A percentile compares a stretch with the other conserved stretches of the same genome.
Conservation (phyloP, 495 filamentous ascomycete genomes). For the Penicillium angulare region DNA sequence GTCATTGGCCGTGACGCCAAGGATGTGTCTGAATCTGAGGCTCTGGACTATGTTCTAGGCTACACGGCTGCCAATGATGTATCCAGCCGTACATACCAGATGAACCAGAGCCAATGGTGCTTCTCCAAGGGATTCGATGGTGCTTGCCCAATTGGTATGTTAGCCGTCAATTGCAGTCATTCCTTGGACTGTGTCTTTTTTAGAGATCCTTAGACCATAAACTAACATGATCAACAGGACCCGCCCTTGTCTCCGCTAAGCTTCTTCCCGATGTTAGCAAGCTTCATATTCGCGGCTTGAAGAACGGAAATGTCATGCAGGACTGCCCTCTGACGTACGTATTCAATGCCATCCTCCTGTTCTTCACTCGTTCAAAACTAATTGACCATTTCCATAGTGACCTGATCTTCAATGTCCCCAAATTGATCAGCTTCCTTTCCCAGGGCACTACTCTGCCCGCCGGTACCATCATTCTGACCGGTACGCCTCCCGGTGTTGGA, state of each 20-base stretch:
- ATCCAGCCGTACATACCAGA: slow-evolving; percentile 75
- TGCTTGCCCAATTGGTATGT: slow-evolving; percentile 67
- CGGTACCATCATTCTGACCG: slow-evolving; percentile 82
- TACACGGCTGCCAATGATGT: slow-evolving; percentile 83
- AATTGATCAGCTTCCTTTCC: slow-evolving; percentile 71
- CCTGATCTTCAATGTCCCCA: slow-evolving; percentile 73
- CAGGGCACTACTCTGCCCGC: slow-evolving; percentile 77
- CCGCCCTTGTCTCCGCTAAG: slow-evolving; percentile 53
- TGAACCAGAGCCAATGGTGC: slow-evolving; percentile 77
- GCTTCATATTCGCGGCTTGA: slow-evolving; percentile 59
- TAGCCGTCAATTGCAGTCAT: not conserved
- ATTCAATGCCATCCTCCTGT: not conserved
- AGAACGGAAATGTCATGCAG: slow-evolving; percentile 72
- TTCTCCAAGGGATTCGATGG: slow-evolving; percentile 85
- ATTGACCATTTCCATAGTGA: slow-evolving; percentile 40
- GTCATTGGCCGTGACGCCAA: slow-evolving; percentile 69
- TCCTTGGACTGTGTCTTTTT: not conserved
- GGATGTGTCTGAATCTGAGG: slow-evolving; percentile 67
- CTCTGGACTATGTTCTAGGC: slow-evolving; percentile 74
- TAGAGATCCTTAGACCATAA: not conserved
- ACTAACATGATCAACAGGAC: slow-evolving; percentile 31
- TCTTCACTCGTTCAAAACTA: too few relatives aligned
- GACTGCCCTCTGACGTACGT: slow-evolving; percentile 54
- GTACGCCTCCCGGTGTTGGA: slow-evolving; percentile 60
- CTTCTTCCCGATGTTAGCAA: slow-evolving; percentile 61